Evolutionary conservation across 208 protist genomes (phyloP), one percentile per base, ranked within the genome.

Genomic region (Wallacemonas sp.): DNA sequence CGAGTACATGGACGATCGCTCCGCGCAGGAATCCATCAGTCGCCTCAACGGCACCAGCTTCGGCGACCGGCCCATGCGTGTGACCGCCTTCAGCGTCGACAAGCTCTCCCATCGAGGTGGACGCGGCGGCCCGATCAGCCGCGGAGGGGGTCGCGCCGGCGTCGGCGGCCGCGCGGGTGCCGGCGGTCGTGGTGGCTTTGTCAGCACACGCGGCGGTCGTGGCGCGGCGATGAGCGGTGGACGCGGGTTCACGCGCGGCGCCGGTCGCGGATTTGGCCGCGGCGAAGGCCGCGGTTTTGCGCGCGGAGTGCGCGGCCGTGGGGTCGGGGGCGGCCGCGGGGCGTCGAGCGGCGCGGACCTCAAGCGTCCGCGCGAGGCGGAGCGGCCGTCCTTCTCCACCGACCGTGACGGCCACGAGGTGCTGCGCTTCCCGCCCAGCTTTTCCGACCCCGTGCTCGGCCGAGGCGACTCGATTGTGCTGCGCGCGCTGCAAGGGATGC

Each of bases 1-100:
- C 18, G 86, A 90, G 45, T 96, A 93, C 79, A 82, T 86, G 68
- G 91, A 96, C 62, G 49, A 81, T 8, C 64, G 74, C 25, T 92
- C 80, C 22, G 91, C 91, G 11, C 78, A 82, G 67, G 88, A 89
- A 70, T 87, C 87, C 12, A 84, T 96, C 61, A 33, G 57, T 2
- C 81, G 86, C 3, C 84, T 96, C 36, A 91, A 89, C 65, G 87
- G 87, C 32, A 84, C 70, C 46, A 72, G 72, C 39, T 88, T 96
- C 54, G 91, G 86, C 23, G 86, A 87, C 26, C 77, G 77, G 3
- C 67, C 72, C 7, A 92, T 96, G 72, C 78, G 81, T 7, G 91
- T 93, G 46, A 85, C 77, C 4, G 41, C 67, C n/a, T 70, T 74
- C 20, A 70, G 68, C 57, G 66, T 29, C 18, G 65, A 69, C 7